phyloP scores from a whole-genome alignment of 2,329 filamentous ascomycete species.

The Paecilomyces variotii region DNA sequence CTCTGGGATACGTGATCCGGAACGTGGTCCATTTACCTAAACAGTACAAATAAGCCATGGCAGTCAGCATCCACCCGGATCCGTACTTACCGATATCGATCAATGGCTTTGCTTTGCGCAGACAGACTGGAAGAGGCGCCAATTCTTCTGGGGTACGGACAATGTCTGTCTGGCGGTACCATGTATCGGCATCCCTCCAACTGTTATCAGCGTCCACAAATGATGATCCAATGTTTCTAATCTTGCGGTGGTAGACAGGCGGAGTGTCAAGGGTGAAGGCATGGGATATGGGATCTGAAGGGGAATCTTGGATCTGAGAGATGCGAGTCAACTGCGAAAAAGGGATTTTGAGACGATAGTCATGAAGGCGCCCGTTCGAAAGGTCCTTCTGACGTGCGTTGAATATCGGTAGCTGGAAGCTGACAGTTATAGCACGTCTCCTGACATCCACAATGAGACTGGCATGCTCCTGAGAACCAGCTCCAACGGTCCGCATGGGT shows the following conservation, averaged over 20 bases:
- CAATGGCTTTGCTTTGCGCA: constrained; percentile 43
- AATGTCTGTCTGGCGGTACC: constrained; percentile 59
- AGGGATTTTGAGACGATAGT: constrained; percentile 38
- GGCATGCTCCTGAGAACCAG: constrained; percentile 14
- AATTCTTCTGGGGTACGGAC: constrained; percentile 36
- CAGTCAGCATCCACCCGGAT: background rate
- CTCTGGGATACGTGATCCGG: constrained; percentile 39
- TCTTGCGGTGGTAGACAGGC: constrained; percentile 38
- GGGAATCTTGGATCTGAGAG: constrained; percentile 23
- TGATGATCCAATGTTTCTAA: constrained; percentile 26
- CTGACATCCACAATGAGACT: constrained; percentile 36
- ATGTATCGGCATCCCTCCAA: constrained; percentile 53
- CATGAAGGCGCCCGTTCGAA: constrained; percentile 6
- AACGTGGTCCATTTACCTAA: constrained; percentile 58
- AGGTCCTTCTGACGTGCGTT: constrained; percentile 5
- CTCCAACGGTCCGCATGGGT: constrained; percentile 44
- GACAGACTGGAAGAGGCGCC: constrained; percentile 30
- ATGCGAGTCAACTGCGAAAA: constrained; percentile 36
- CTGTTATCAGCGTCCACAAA: constrained; percentile 32
- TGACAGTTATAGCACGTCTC: constrained; percentile 37
- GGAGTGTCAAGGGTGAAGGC: constrained; percentile 35
- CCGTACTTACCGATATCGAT: constrained; percentile 50
- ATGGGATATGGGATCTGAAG: constrained; percentile 18
- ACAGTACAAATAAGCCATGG: background rate
- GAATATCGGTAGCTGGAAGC: constrained; percentile 32